Percentiles rank a stretch among this genome's conserved stretches.
Conservation (phyloP, 164 flowering plant genomes). For the Saururus chinensis region DNA sequence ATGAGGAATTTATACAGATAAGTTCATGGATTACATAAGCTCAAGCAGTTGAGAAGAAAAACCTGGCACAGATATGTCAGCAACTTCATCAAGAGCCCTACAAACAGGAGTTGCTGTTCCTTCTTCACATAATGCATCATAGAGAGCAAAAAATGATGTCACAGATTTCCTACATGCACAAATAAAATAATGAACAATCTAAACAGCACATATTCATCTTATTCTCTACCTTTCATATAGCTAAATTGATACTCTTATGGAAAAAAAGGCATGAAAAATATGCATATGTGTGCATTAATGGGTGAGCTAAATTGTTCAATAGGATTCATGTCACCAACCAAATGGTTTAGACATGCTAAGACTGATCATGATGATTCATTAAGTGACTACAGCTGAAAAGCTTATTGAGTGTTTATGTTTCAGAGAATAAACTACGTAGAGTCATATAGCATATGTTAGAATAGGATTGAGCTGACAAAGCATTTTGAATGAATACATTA, state of each 20-base stretch:
- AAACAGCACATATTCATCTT: not conserved
- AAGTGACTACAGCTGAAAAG: no score
- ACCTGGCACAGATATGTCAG: slow-evolving; percentile 92
- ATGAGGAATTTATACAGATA: no score
- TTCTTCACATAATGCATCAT: slow-evolving; percentile 92
- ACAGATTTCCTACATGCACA: slow-evolving; percentile 64
- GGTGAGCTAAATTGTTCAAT: no score
- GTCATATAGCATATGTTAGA: no score
- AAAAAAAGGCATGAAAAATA: not conserved
- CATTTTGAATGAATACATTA: no score
- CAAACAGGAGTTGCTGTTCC: slow-evolving; percentile 90
- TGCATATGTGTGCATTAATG: no score
- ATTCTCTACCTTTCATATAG: not conserved
- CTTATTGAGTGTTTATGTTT: no score
- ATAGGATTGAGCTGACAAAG: no score
- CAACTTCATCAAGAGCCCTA: slow-evolving; percentile 82
- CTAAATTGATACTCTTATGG: not conserved
- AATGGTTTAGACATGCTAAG: no score
- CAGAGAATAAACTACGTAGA: no score
- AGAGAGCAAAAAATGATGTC: slow-evolving; percentile 82
- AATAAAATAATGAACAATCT: slow-evolving; percentile 4
- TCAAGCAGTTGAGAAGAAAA: slow-evolving; percentile 4
- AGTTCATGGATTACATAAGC: not conserved
- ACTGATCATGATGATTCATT: no score
- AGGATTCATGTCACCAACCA: no score